Percentiles rank a stretch among this genome's conserved stretches.
Conservation (phyloP, 2,329 filamentous ascomycete species). For the Hirsutella minnesotensis region DNA sequence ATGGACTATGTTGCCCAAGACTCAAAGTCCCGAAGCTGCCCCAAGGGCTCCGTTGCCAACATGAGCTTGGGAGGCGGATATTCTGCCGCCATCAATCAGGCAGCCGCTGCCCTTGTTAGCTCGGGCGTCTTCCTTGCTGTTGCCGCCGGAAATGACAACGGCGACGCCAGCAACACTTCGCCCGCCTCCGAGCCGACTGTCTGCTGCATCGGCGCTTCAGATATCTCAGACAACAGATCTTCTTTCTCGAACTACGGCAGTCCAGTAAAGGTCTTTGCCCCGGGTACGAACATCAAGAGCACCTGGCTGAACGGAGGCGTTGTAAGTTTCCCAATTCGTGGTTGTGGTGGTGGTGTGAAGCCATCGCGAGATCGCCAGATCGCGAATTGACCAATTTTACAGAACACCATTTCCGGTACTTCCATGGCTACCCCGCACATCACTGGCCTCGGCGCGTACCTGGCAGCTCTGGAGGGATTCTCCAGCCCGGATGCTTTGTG, state of each 20-base stretch:
- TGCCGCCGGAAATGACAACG: conserved; percentile 28
- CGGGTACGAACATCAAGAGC: conserved; percentile 23
- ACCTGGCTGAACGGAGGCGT: conserved; percentile 13
- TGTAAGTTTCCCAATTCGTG: neutral
- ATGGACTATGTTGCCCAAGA: conserved; percentile 9
- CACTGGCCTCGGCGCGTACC: conserved; percentile 1
- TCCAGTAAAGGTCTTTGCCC: conserved; percentile 25
- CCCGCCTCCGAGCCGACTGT: conserved; percentile 27
- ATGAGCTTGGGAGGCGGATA: conserved; percentile 25
- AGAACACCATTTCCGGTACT: neutral
- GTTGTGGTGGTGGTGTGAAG: neutral
- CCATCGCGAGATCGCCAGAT: neutral
- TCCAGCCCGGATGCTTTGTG: conserved; percentile 16
- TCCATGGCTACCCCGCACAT: neutral
- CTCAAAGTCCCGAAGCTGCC: conserved; percentile 7
- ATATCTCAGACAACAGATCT: conserved; percentile 20
- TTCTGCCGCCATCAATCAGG: conserved; percentile 21
- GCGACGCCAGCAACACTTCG: conserved; percentile 26
- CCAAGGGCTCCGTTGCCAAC: conserved; percentile 24
- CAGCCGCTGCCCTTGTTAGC: conserved; percentile 22
- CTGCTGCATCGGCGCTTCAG: conserved; percentile 34
- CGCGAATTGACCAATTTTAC: neutral
- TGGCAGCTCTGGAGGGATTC: conserved; percentile 21
- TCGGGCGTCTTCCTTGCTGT: conserved; percentile 26
- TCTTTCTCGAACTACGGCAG: conserved; percentile 33